A percentile compares a stretch with the other conserved stretches of the same genome.
Conservation (phyloP, 805 yeast species). For the Wickerhamomyces rabaulensis region DNA sequence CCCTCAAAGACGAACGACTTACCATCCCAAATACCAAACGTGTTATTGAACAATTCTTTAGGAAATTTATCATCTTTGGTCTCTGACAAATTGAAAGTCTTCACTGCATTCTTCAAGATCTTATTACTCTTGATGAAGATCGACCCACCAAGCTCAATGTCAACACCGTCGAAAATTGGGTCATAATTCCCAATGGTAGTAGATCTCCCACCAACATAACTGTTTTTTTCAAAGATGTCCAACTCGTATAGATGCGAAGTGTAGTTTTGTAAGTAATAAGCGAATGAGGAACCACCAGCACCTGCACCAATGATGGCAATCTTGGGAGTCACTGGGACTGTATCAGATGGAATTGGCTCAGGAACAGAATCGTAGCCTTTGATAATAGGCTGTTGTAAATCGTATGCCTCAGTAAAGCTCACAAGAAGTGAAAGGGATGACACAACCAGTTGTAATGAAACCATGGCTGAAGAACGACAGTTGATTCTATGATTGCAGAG, state of each 20-base stretch:
- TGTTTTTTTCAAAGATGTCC: constrained; percentile 35
- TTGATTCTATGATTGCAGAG: too few relatives aligned
- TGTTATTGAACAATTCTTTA: constrained; percentile 9
- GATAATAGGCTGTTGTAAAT: neutral
- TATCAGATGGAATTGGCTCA: too few relatives aligned
- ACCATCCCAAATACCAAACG: constrained; percentile 36
- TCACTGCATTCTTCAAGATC: constrained; percentile 33
- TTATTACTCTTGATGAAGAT: constrained; percentile 36
- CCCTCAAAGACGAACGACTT: constrained; percentile 15
- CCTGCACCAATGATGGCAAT: constrained; percentile 48
- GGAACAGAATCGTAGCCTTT: neutral
- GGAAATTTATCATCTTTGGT: constrained; percentile 10
- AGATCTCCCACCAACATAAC: constrained; percentile 42
- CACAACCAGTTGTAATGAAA: neutral
- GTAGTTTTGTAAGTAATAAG: constrained; percentile 38
- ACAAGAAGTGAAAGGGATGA: neutral
- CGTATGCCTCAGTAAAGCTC: neutral
- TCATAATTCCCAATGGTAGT: constrained; percentile 30
- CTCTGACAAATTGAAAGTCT: constrained; percentile 28
- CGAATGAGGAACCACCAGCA: constrained; percentile 45
- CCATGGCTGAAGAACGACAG: neutral
- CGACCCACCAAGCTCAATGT: constrained; percentile 42
- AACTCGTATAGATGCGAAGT: constrained; percentile 30
- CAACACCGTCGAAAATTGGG: constrained; percentile 7
- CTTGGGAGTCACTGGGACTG: constrained; percentile 2